Conservation (phyloP, 2,329 filamentous ascomycete genomes). For the Ophiostoma angusticollis region DNA sequence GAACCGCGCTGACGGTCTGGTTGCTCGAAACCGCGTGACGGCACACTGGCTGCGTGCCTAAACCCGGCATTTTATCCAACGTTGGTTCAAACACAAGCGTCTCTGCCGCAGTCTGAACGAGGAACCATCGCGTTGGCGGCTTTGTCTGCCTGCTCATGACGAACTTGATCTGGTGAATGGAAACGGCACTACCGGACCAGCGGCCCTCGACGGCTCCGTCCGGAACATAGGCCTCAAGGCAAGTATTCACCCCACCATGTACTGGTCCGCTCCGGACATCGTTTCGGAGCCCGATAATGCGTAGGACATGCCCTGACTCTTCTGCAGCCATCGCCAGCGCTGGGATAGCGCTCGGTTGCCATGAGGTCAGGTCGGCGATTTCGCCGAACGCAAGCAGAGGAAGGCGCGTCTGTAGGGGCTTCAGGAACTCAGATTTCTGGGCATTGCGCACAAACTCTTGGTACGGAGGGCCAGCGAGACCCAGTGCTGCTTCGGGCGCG, state of each 20-base stretch:
- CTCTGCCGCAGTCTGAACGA: constrained; percentile 39
- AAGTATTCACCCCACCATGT: constrained; percentile 29
- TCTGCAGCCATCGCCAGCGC: constrained; percentile 39
- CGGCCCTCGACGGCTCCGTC: constrained; percentile 38
- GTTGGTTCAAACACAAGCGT: constrained; percentile 41
- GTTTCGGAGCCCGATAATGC: constrained; percentile 36
- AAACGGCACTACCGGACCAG: constrained; percentile 40
- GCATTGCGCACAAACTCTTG: constrained; percentile 25
- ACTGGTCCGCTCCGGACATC: constrained; percentile 43
- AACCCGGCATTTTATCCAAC: constrained; percentile 27
- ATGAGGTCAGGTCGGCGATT: constrained; percentile 28
- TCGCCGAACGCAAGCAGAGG: constrained; percentile 44
- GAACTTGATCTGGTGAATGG: constrained; percentile 40
- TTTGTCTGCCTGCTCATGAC: constrained; percentile 24
- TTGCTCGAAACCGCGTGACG: constrained; percentile 18
- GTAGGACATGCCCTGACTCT: constrained; percentile 44
- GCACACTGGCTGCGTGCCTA: constrained; percentile 4
- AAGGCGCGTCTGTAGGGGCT: constrained; percentile 5
- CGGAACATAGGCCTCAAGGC: too few species aligned
- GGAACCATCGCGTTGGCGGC: constrained; percentile 30
- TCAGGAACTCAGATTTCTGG: constrained; percentile 13
- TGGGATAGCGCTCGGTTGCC: constrained; percentile 18
- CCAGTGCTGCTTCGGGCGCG: constrained; percentile 37
- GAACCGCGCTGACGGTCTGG: constrained; percentile 43
- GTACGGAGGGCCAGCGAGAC: constrained; percentile 20